phyloP scores from a whole-genome alignment of 768 basidiomycete genomes.

The Kwoniella newhampshirensis region DNA sequence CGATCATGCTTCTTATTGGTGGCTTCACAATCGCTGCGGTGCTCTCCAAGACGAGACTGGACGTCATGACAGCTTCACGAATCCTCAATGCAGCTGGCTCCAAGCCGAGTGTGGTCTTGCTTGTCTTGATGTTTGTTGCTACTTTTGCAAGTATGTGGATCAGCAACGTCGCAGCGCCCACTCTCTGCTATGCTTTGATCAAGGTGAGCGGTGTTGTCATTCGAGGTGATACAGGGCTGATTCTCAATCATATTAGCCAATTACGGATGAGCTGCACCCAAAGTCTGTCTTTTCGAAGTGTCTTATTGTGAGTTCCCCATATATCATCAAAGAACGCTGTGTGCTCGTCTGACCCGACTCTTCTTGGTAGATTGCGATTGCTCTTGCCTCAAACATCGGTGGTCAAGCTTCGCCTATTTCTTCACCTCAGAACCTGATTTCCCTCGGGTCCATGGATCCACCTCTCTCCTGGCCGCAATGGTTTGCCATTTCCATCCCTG shows the following conservation, averaged over 20 bases:
- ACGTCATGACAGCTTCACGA: conserved; percentile 80
- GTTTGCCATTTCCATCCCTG: conserved; percentile 92
- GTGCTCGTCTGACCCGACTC: background rate
- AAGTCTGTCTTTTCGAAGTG: conserved; percentile 84
- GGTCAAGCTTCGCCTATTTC: conserved; percentile 97
- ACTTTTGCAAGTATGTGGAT: conserved; percentile 99
- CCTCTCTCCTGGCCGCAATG: conserved; percentile 83
- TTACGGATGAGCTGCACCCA: conserved; percentile 83
- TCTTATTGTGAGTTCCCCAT: conserved; percentile 69
- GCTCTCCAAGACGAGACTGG: conserved; percentile 90
- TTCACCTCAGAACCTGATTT: conserved; percentile 96
- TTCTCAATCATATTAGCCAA: conserved; percentile 63
- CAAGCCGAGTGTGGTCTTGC: conserved; percentile 76
- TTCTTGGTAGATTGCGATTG: conserved; percentile 79
- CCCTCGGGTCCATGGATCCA: conserved; percentile 80
- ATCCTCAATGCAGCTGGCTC: conserved; percentile 88
- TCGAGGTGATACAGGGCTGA: background rate
- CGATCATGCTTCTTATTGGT: conserved; percentile 96
- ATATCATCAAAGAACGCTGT: background rate
- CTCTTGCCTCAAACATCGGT: conserved; percentile 96
- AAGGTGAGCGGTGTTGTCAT: conserved; percentile 60
- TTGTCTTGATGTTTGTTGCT: conserved; percentile 92
- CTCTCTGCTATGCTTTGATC: conserved; percentile 92
- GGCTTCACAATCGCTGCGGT: conserved; percentile 98
- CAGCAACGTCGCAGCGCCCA: conserved; percentile 96